These are phyloP conservation scores for Austropuccinia psidii DNA, from an alignment of 1,284 basidiomycete species.

Conservation along the genomic window DNA sequence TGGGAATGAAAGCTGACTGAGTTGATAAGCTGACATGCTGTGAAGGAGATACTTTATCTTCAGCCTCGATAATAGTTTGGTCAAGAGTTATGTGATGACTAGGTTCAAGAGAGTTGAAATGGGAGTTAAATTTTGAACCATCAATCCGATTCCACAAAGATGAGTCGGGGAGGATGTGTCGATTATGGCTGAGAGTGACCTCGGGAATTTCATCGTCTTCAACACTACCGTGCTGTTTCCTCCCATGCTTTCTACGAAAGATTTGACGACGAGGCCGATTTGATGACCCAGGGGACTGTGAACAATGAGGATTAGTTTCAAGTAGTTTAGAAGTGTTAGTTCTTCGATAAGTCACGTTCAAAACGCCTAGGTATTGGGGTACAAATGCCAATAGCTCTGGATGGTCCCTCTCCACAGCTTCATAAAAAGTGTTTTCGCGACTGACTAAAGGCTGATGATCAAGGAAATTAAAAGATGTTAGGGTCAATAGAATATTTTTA, in stretches of 20 bases:
- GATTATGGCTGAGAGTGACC: conserved; percentile 82
- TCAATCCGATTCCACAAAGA: conserved; percentile 51
- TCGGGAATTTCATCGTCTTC: conserved; percentile 51
- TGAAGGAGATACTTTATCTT: not conserved
- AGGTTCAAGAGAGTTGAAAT: conserved; percentile 6
- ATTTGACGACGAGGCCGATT: conserved; percentile 39
- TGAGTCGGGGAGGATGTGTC: conserved; percentile 94
- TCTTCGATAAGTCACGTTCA: conserved; percentile 85
- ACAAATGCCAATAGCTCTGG: conserved; percentile 86
- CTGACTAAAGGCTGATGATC: conserved; percentile 89
- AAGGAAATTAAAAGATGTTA: conserved; percentile 38
- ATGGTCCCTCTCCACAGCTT: conserved; percentile 85
- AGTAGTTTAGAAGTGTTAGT: conserved; percentile 34
- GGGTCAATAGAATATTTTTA: conserved; percentile 34
- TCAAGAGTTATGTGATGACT: not conserved
- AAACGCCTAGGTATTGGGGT: conserved; percentile 92
- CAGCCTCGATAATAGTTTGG: not conserved
- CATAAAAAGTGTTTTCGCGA: conserved; percentile 95
- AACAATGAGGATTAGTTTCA: conserved; percentile 31
- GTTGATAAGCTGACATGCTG: conserved; percentile 9
- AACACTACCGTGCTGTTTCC: not conserved
- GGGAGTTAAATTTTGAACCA: not conserved
- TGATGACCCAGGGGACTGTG: conserved; percentile 11
- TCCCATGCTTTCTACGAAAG: conserved; percentile 40
- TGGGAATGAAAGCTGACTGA: not conserved